Evolutionary conservation across 1,284 basidiomycete species (phyloP), one percentile per base, ranked within the genome.

Genomic region (Cutaneotrichosporon mucoides): DNA sequence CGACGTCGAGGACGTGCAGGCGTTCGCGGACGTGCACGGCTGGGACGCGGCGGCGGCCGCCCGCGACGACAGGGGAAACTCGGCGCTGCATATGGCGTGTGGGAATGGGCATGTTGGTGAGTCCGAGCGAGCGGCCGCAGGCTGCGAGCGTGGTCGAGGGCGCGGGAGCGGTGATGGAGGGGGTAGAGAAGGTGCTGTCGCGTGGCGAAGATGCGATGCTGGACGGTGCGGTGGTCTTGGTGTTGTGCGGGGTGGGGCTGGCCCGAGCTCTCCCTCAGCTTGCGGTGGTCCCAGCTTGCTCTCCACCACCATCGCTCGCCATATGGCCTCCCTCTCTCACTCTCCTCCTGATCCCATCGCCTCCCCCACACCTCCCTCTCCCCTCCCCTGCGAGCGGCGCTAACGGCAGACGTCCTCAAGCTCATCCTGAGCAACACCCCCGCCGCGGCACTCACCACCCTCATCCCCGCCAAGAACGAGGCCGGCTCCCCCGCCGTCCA

Each of bases 51-150:
- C 90, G n/a, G 76, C 78, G 43, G 71, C 75, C 34, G 79, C 85
- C 15, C 82, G 81, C 45, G 92, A 94, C 78, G 86, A 87, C 56
- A 84, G 87, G 70, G 87, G 84, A 34, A 94, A 92, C 79, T 85
- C 83, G 6, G 79, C 86, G 41, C 77, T 94, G 53, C 92, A 94
- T 76, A 93, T 94, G 90, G 82, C 83, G 12, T 85, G 84, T 64
- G 92, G 83, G 0, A 94, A 95, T 73, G 92, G 92, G 3, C 92
- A 94, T 79, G 71, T 81, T 78, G 89, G 91, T 92, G 74, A 80
- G 83, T 76, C 34, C 33, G 50, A 24, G 50, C 16, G 50, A 40
- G 24, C 24, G 24, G 24, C 24, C 24, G 24, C 24, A 24, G 24
- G 24, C 24, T 24, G 24, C 24, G 24, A 24, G 24, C 24, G 24